Evolutionary conservation across 805 yeast genomes (phyloP), one percentile per base, ranked within the genome.

Genomic region (Candida tallmaniae): DNA sequence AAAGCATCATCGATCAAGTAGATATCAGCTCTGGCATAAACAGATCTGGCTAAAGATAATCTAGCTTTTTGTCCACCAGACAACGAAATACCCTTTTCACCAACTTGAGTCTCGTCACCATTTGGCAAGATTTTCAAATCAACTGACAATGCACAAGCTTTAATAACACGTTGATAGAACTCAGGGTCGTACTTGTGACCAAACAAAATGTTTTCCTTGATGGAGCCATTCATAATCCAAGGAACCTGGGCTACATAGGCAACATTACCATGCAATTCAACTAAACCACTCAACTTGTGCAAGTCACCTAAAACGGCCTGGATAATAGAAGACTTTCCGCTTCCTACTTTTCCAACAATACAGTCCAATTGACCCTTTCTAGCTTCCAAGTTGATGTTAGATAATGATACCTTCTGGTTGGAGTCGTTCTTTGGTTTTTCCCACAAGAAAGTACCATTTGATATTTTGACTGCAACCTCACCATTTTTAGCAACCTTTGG

Each of bases 31-130:
- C 97, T 73, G 9, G 96, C 76, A 55, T 93, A 93, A 7, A 93
- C 96, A 9, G 98, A 97, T 55, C 98, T 76, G 0, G 98, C 98
- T 34, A 93, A 72, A 1, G 95, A 80, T 23, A 93, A 71, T 56
- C 98, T 79, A 0, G 98, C 97, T 70, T 93, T 93, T 60, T 93
- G 98, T 29, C 98, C 98, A 33, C 98, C 98, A 27, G 96, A 85
- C 32, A 93, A 69, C 10, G 97, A 86, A 33, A 93, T 89, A 44
- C 98, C 98, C 57, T 90, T 87, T 63, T 93, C 98, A 43, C 98
- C 98, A 38, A 93, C 97, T 48, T 84, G 77, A 5, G 98, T 93
- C 33, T 70, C 70, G 56, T 93, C 97, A 35, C 96, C 96, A 51
- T 86, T 84, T 2, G 96, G 87, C 40, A 93, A 70, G 20, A 80